Evolutionary conservation across 2,329 filamentous ascomycete species (phyloP).

Genomic region (Clonostachys chloroleuca): DNA sequence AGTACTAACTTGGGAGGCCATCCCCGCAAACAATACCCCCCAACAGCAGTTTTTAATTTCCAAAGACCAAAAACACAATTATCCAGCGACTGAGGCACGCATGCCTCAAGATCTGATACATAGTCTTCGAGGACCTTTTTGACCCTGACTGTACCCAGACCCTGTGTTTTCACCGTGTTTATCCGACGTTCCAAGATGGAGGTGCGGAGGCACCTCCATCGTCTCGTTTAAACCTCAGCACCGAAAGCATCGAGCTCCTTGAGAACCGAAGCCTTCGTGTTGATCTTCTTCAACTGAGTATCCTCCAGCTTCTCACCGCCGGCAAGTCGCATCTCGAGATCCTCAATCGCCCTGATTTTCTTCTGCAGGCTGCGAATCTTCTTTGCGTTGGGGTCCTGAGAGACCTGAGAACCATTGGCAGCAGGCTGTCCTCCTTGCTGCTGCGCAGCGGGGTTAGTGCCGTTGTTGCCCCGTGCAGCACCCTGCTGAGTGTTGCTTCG

Average conservation of each 20-base stretch:
- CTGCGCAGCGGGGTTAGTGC: conserved; percentile 16
- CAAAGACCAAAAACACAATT: no score
- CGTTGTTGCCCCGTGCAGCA: conserved; percentile 17
- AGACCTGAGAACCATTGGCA: conserved; percentile 9
- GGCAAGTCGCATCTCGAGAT: conserved; percentile 93
- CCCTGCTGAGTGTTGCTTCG: conserved; percentile 47
- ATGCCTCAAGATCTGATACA: no score
- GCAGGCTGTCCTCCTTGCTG: conserved; percentile 44
- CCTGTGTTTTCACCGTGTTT: no score
- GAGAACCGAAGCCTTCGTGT: conserved; percentile 77
- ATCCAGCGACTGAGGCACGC: no score
- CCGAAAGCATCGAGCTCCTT: conserved; percentile 70
- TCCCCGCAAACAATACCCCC: no score
- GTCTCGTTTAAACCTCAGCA: conserved; percentile 14
- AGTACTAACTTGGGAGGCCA: no score
- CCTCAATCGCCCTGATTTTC: conserved; percentile 96
- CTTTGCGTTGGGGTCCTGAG: conserved; percentile 76
- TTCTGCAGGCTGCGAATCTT: conserved; percentile 91
- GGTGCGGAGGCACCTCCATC: background rate
- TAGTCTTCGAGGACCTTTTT: no score
- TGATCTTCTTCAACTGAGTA: conserved; percentile 97
- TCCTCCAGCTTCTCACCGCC: conserved; percentile 96
- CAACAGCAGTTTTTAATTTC: no score
- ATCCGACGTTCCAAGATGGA: no score
- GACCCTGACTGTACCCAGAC: no score